Evolutionary conservation across 306 rosid genomes (phyloP), one percentile per base, ranked within the genome.

Genomic region (Corylus americana): DNA sequence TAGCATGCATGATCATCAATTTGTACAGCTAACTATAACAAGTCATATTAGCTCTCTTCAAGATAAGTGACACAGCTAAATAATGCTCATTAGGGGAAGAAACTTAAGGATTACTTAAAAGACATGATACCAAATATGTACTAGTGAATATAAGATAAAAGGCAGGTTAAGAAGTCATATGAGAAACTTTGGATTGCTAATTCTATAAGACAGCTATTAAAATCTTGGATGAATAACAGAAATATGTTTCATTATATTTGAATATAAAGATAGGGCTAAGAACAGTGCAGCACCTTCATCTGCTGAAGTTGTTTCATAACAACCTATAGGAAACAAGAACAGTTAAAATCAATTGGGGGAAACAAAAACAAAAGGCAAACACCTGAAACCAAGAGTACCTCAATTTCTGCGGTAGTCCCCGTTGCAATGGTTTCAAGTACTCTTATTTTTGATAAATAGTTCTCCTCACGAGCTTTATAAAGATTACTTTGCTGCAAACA

Each of bases 391-490:
- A 81, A 73, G 62, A 81, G 59, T 76, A 91, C 99, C 98, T 93
- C 93, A 73, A 84, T 87, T 86, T 96, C 99, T 87, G 89, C 94
- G 11, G 87, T 73, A 44, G 94, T 79, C 77, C 98, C 98, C 7
- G 84, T 77, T 45, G 96, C 90, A 81, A 96, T 90, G 55, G 94
- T 83, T 85, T 96, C 98, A 72, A 96, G 97, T 9, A 85, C 96
- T 86, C 81, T 88, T 25, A 96, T 80, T 92, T 77, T 91, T 66
- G 87, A 80, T 76, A 86, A 93, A 74, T 88, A 90, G 87, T 90
- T 96, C 83, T 87, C 96, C 85, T 96, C 99, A 14, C 97, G 96
- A 79, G 88, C 80, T 87, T 88, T 89, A 83, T 87, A 88, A 75
- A 87, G 82, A 82, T 83, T 88, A 88, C 83, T 90, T 84, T 91